Conservation (phyloP, 148 eudicot genomes). For the Spergularia bocconei region DNA sequence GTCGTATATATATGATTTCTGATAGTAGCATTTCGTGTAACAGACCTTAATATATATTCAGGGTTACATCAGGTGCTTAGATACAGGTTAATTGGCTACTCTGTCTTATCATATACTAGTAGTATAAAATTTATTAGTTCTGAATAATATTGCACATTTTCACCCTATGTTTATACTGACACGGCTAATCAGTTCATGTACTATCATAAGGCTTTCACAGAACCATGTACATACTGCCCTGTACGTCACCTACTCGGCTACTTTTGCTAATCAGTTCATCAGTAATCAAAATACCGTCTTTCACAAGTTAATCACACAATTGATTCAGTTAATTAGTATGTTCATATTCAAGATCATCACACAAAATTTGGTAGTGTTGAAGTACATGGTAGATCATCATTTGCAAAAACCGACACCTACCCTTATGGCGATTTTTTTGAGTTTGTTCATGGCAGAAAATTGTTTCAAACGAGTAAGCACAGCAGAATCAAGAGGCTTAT, state of each 20-base stretch:
- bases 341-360: neutral
- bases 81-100: neutral
- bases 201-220: no score
- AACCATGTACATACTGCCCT: no score
- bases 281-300: no score
- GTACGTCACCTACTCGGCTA: no score
- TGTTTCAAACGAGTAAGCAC: conserved; percentile 37
- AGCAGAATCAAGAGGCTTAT: conserved; percentile 40
- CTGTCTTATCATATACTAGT: neutral
- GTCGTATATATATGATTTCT: neutral
- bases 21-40: neutral
- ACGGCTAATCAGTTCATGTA: no score
- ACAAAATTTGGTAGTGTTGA: neutral
- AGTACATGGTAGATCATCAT: neutral
- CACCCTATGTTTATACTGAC: no score
- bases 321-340: neutral
- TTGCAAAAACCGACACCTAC: conserved; percentile 18
- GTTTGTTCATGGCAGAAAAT: conserved; percentile 45
- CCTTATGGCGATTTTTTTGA: conserved; percentile 43
- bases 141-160: no score
- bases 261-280: no score
- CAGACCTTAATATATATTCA: neutral
- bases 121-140: no score
- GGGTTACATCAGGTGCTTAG: neutral
- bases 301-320: neutral